A percentile compares a stretch with the other conserved stretches of the same genome.
Conservation (phyloP, 2,329 filamentous ascomycete species). For the Cyphellophora attinorum region DNA sequence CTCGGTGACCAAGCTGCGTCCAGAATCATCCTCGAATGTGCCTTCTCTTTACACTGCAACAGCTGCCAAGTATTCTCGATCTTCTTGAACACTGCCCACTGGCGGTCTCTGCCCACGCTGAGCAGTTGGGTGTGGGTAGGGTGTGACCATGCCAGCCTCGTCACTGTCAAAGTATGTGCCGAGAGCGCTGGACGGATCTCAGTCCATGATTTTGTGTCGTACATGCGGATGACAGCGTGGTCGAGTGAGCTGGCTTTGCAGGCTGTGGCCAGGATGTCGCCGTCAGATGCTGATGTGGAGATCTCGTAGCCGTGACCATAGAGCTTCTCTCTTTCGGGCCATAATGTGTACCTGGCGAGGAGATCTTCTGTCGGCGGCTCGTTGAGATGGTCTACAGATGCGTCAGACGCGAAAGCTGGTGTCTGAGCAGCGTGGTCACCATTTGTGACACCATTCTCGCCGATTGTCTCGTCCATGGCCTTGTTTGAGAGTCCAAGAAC, state of each 20-base stretch:
- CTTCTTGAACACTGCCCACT: conserved; percentile 75
- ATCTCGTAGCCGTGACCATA: conserved; percentile 98
- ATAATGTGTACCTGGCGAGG: conserved; percentile 79
- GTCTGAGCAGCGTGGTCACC: conserved; percentile 5
- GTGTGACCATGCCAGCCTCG: conserved; percentile 65
- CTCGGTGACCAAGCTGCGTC: conserved; percentile 71
- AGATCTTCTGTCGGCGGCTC: conserved; percentile 84
- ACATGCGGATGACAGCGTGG: conserved; percentile 87
- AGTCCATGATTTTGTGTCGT: conserved; percentile 78
- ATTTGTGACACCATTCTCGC: conserved; percentile 29
- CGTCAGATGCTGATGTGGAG: conserved; percentile 70
- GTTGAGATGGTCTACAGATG: conserved; percentile 48
- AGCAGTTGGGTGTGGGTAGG: conserved; percentile 63
- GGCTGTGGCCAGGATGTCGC: conserved; percentile 72
- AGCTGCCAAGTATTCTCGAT: conserved; percentile 44
- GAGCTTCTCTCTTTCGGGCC: conserved; percentile 92
- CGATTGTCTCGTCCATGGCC: conserved; percentile 56
- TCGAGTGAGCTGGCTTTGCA: conserved; percentile 88
- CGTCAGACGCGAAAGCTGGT: conserved; percentile 23
- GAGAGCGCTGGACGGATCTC: conserved; percentile 73
- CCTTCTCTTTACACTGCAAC: conserved; percentile 63
- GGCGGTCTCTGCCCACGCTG: conserved; percentile 82
- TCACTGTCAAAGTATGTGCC: conserved; percentile 81
- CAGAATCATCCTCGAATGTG: conserved; percentile 85
- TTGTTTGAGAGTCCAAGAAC: conserved; percentile 95